Evolutionary conservation across 805 yeast species (phyloP).

Genomic region (Barnettozyma botsteinii): DNA sequence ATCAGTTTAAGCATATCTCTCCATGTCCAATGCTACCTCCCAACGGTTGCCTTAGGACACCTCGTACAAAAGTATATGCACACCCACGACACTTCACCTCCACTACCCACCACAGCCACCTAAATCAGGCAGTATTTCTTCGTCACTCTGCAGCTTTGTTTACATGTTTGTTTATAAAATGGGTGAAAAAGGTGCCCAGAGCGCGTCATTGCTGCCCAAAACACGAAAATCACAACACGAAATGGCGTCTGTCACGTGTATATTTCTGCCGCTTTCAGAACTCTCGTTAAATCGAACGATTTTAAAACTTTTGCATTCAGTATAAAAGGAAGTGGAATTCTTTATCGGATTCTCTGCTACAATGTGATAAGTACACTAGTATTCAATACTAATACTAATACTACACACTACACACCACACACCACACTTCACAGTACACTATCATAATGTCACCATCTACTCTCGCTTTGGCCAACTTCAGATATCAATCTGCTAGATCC

Average conservation of each 20-base stretch:
- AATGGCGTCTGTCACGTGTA: constrained; percentile 13
- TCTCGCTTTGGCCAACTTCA: constrained; percentile 13
- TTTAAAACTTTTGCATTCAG: not conserved
- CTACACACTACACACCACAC: too few relatives aligned
- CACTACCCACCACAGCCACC: too few relatives aligned
- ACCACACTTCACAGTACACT: not conserved
- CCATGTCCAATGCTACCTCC: too few relatives aligned
- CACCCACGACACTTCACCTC: too few relatives aligned
- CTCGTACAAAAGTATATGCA: too few relatives aligned
- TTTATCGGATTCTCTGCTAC: too few relatives aligned
- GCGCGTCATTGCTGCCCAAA: not conserved
- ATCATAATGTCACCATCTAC: constrained; percentile 15
- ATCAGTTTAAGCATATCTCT: too few relatives aligned
- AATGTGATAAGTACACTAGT: too few relatives aligned
- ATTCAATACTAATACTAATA: too few relatives aligned
- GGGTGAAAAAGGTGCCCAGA: not conserved
- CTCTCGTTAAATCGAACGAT: constrained; percentile 3
- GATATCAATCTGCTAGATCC: constrained; percentile 13
- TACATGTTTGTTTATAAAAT: not conserved
- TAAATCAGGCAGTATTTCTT: too few relatives aligned
- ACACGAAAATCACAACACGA: constrained; percentile 5
- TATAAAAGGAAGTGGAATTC: not conserved
- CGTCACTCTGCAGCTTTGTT: too few relatives aligned
- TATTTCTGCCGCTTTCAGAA: not conserved
- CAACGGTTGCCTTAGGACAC: too few relatives aligned